phyloP scores from a whole-genome alignment of 169 alveolate species.

The Perkinsus olseni region DNA sequence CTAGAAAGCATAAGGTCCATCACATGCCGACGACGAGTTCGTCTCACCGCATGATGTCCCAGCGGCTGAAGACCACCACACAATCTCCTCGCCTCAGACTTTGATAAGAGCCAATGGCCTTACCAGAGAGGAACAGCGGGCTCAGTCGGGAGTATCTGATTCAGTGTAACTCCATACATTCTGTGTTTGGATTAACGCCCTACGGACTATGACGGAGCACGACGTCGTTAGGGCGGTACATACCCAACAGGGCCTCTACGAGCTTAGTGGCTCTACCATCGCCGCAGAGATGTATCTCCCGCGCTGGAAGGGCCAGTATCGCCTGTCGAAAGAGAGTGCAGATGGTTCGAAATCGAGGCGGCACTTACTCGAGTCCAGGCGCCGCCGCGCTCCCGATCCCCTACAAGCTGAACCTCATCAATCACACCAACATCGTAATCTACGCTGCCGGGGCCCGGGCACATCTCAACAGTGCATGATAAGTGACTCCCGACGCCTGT shows the following conservation, averaged over 20 bases:
- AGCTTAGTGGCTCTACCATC: neutral
- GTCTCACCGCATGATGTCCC: neutral
- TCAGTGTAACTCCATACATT: neutral
- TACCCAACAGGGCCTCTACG: neutral
- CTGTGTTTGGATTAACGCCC: neutral
- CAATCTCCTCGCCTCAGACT: neutral
- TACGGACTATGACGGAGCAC: neutral
- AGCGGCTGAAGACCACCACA: neutral
- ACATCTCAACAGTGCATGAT: conserved; percentile 1
- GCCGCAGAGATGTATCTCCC: neutral
- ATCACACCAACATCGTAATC: neutral
- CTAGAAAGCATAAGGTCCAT: neutral
- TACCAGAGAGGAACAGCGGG: neutral
- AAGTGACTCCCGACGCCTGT: neutral
- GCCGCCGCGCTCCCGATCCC: neutral
- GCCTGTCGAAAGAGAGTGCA: too few relatives aligned
- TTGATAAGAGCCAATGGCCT: neutral
- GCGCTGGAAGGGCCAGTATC: neutral
- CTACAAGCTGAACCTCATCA: neutral
- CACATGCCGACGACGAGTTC: neutral
- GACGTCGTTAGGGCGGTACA: neutral
- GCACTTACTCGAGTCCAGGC: neutral
- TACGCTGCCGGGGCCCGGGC: neutral
- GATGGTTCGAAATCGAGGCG: too few relatives aligned
- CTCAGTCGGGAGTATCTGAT: neutral